Evolutionary conservation across 768 basidiomycete species (phyloP).

Genomic region (Calocera viscosa): DNA sequence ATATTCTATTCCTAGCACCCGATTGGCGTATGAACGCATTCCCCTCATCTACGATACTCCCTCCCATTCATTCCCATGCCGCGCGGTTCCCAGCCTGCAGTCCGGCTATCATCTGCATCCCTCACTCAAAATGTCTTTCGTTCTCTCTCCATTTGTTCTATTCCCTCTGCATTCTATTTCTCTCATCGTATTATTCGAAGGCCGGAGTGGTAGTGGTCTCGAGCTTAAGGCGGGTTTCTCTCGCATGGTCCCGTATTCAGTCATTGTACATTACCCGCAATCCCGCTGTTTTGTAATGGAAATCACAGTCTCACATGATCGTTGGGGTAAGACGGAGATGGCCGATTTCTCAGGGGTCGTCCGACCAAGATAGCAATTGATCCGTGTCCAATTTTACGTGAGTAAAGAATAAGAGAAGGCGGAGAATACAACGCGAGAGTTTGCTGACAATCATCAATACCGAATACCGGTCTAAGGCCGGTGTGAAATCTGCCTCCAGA

Average conservation of each 20-base stretch:
- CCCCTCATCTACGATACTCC: not conserved
- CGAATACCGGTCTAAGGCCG: too few relatives aligned
- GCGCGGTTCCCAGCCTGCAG: not conserved
- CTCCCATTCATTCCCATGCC: not conserved
- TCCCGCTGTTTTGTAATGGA: not conserved
- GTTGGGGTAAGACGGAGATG: not conserved
- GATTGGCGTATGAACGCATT: not conserved
- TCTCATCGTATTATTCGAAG: not conserved
- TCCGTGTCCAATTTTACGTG: not conserved
- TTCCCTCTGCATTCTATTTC: slow-evolving; percentile 6
- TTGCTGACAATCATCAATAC: too few relatives aligned
- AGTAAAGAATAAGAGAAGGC: not conserved
- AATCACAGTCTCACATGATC: slow-evolving; percentile 3
- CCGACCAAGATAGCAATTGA: not conserved
- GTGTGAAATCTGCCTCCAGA: too few relatives aligned
- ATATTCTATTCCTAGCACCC: not conserved
- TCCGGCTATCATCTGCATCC: not conserved
- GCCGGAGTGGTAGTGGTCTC: not conserved
- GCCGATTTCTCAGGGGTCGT: not conserved
- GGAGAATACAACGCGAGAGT: not conserved
- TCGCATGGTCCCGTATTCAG: not conserved
- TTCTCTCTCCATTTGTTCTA: slow-evolving; percentile 3
- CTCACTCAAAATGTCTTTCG: not conserved
- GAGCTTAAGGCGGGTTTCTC: not conserved
- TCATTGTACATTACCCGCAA: slow-evolving; percentile 7